These are phyloP conservation scores for Radiomyces spectabilis DNA, from an alignment of 192 early-diverging fungal genomes.

Conservation along the genomic window DNA sequence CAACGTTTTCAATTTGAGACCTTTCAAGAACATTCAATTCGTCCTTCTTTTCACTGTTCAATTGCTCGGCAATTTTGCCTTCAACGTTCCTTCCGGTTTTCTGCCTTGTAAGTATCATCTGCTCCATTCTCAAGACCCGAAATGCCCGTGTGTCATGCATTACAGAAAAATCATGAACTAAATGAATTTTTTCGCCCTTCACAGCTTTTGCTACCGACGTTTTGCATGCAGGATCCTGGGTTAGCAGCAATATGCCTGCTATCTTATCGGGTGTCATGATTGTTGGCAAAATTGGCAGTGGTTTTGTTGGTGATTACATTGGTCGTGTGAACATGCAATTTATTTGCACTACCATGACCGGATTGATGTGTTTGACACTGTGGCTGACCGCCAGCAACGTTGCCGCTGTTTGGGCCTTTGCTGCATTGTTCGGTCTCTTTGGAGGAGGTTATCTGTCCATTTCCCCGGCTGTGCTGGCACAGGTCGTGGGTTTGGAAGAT, in stretches of 20 bases:
- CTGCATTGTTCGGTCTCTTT: not conserved
- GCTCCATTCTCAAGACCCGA: no score
- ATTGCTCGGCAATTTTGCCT: slow-evolving; percentile 1
- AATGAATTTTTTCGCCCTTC: no score
- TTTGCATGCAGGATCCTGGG: not conserved
- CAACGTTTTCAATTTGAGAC: not conserved
- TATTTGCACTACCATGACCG: slow-evolving; percentile 3
- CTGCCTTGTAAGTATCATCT: not conserved
- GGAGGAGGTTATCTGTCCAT: slow-evolving; percentile 1
- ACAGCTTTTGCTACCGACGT: no score
- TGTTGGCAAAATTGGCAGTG: slow-evolving; percentile 2
- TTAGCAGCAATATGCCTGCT: not conserved
- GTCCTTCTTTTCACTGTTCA: not conserved
- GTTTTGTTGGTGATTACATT: not conserved
- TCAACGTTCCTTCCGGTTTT: slow-evolving; percentile 1
- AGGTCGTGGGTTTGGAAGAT: not conserved
- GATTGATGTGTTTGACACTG: not conserved
- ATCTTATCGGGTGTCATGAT: slow-evolving; percentile 2
- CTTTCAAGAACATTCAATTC: not conserved
- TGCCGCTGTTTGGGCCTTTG: slow-evolving; percentile 3
- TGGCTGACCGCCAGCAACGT: slow-evolving; percentile 1
- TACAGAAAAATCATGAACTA: no score
- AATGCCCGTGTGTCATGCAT: no score
- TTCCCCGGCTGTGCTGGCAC: not conserved
- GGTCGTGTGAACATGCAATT: slow-evolving; percentile 2